Percentiles rank a stretch among this genome's conserved stretches.
Evolutionary conservation across 768 basidiomycete species (phyloP).

Genomic region (Pleurotus eryngii): DNA sequence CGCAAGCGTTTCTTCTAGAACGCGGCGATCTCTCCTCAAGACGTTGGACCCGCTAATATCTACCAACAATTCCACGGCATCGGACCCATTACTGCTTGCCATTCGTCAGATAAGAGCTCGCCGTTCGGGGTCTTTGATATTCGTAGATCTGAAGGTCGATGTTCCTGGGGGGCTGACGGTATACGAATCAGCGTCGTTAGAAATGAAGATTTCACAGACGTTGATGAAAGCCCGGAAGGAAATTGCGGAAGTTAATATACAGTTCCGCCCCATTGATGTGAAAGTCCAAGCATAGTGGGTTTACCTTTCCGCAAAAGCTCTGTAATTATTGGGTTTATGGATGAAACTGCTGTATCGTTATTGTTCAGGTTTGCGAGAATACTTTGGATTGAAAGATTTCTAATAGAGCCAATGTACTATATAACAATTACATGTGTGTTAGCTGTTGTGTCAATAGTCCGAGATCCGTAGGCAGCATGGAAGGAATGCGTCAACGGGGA

Average conservation of each 20-base stretch:
- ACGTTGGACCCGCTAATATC: conserved; percentile 54
- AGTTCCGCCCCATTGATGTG: conserved; percentile 45
- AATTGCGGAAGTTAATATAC: conserved; percentile 69
- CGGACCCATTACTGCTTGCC: conserved; percentile 31
- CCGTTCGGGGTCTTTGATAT: conserved; percentile 76
- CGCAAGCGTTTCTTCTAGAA: conserved; percentile 64
- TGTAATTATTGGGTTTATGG: background rate
- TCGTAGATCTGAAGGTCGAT: conserved; percentile 76
- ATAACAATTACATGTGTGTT: background rate
- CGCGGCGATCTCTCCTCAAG: conserved; percentile 48
- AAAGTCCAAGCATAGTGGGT: too few relatives aligned
- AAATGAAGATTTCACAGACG: conserved; percentile 53
- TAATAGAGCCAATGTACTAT: background rate
- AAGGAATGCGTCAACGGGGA: too few relatives aligned
- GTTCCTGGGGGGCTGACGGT: conserved; percentile 63
- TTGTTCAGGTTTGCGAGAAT: too few relatives aligned
- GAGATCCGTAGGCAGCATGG: too few relatives aligned
- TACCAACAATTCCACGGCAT: conserved; percentile 10
- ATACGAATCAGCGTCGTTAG: conserved; percentile 53
- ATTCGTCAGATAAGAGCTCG: conserved; percentile 64
- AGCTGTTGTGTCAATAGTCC: too few relatives aligned
- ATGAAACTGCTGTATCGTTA: too few relatives aligned
- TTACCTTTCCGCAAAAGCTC: background rate
- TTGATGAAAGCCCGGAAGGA: conserved; percentile 60
- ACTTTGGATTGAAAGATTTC: too few relatives aligned